Base-by-base conservation (phyloP, 768 basidiomycete species). In the Podaxis carcinomalis region DNA sequence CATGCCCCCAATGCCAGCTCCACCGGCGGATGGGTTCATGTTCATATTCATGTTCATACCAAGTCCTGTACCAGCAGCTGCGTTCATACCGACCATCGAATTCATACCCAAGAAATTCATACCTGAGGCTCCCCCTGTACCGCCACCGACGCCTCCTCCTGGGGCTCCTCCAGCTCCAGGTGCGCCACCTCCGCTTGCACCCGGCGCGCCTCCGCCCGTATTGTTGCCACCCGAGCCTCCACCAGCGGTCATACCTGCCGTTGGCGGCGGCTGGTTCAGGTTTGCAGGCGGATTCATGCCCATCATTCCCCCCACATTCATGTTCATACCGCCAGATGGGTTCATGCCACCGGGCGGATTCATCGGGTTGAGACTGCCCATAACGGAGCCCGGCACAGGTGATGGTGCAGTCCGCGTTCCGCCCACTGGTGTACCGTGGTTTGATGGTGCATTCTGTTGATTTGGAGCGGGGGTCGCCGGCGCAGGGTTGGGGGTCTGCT, bases 91-190 rank as follows among this genome's bases (percentile, higher is more conserved):
- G 51, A 21, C 59, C 59, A 60, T 60, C 59, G 51, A 28, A 60
- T 53, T 53, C 59, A 60, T 53, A 60, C 59, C 56, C 59, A 60
- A 60, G 51, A 60, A 53, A 60, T 60, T 40, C 59, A 60, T 60
- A 60, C 59, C 59, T 60, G 59, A 53, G 28, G 28, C 28, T 32
- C 50, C 50, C 50, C 50, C 50, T 32, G 50, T 27, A 51, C 55
- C 42, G 27, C 57, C 47, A 23, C 39, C 51, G 23, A 23, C 51
- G 32, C 51, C 40, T 52, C 49, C 47, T 40, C 57, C 58, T n/a
- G 57, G 46, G 37, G 19, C 57, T 1, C 57, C 57, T 32, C 46
- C 56, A 57, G 21, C 44, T n/a, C 32, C 32, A 6, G 55, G 23
- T 27, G 35, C 35, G 23, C 51, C 59, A 9, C 52, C 52, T 11